Conservation (phyloP, 2,329 filamentous ascomycete species). For the Chaetomiaceae sp. region DNA sequence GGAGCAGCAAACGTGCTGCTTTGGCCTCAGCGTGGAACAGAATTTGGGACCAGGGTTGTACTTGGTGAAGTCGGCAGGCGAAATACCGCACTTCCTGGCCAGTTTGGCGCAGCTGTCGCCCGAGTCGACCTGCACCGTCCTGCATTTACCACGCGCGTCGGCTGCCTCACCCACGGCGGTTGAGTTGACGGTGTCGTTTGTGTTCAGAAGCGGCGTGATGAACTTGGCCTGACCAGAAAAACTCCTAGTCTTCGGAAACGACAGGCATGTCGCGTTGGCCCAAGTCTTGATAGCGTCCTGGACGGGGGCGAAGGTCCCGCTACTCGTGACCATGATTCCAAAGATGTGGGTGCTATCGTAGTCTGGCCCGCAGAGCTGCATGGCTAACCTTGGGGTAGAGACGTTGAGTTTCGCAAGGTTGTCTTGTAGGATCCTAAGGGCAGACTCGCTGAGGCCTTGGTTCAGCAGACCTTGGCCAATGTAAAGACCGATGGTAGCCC, state of each 20-base stretch:
- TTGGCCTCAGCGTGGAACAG: neutral
- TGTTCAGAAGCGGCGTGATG: neutral
- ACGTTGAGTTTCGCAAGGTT: conserved; percentile 23
- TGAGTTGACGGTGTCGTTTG: neutral
- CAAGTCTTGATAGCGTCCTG: conserved; percentile 32
- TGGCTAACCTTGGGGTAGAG: conserved; percentile 29
- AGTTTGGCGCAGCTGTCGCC: conserved; percentile 38
- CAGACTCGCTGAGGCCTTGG: conserved; percentile 28
- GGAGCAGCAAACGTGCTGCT: conserved; percentile 7
- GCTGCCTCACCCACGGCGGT: neutral
- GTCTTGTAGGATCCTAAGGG: conserved; percentile 30
- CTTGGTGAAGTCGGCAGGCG: conserved; percentile 10
- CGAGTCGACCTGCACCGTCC: conserved; percentile 31
- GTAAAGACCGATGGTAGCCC: conserved; percentile 32
- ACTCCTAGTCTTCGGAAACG: neutral
- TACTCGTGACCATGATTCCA: conserved; percentile 33
- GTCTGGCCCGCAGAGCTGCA: conserved; percentile 35
- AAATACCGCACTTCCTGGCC: conserved; percentile 38
- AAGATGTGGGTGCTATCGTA: conserved; percentile 33
- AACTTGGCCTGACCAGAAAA: neutral
- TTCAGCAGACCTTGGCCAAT: conserved; percentile 33
- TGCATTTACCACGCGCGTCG: conserved; percentile 22
- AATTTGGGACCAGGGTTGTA: neutral
- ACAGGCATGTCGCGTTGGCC: conserved; percentile 13
- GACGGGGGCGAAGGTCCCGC: conserved; percentile 31